Percentiles rank a stretch among this genome's conserved stretches.
Conservation (phyloP, 305 asterid genomes). For the Fraxinus latifolia region DNA sequence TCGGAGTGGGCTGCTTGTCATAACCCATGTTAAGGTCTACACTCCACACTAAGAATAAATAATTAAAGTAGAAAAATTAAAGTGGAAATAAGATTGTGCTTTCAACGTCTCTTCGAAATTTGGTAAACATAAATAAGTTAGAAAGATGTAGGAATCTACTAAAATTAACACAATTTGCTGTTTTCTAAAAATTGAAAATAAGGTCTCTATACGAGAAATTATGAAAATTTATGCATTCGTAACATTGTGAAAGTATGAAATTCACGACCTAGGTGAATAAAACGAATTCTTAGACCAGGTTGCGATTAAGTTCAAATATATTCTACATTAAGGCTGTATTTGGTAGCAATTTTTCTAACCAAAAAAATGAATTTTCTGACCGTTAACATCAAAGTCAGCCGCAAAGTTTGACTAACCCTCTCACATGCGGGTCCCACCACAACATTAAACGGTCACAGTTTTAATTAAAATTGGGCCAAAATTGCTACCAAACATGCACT, state of each 20-base stretch:
- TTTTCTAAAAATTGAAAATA: background rate
- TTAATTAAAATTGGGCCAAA: too few species aligned
- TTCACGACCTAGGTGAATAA: background rate
- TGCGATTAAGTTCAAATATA: background rate
- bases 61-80: background rate
- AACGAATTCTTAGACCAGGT: background rate
- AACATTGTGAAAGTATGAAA: too few species aligned
- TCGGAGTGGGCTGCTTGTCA: background rate
- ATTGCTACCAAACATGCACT: too few species aligned
- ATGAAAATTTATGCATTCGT: background rate
- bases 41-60: background rate
- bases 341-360: too few species aligned
- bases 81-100: background rate
- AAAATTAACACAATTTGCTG: background rate
- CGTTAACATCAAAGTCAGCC: too few species aligned
- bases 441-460: too few species aligned
- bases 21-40: background rate
- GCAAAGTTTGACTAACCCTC: too few species aligned
- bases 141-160: background rate
- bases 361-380: too few species aligned
- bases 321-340: background rate
- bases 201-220: background rate
- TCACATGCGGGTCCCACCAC: too few species aligned
- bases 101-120: background rate
- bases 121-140: background rate